These are phyloP conservation scores for Withania somnifera DNA, from an alignment of 305 asterid genomes.

Conservation along the genomic window DNA sequence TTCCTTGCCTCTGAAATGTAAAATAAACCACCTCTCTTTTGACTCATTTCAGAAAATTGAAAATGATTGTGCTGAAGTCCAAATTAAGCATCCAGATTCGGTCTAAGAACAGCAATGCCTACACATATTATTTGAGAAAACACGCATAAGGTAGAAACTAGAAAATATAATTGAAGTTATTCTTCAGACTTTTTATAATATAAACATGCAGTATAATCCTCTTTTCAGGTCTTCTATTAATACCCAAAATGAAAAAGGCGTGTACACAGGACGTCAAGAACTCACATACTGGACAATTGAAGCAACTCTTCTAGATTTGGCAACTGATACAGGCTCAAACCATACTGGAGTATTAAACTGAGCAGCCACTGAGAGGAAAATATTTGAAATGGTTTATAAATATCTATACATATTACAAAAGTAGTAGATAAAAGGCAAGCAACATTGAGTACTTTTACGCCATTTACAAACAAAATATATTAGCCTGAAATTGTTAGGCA, in stretches of 20 bases:
- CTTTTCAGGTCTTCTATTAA: not conserved
- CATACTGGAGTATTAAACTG: slow-evolving; percentile 55
- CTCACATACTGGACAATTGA: slow-evolving; percentile 65
- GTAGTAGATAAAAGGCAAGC: not conserved
- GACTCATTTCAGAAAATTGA: not conserved
- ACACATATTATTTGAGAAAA: not conserved
- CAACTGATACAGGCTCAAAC: slow-evolving; percentile 96
- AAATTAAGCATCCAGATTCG: not conserved
- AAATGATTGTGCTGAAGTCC: not conserved
- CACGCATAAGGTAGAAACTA: not conserved
- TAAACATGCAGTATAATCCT: not conserved
- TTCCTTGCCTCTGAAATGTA: not conserved
- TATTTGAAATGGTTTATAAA: slow-evolving; percentile 9
- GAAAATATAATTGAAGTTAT: not conserved
- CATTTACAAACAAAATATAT: not conserved
- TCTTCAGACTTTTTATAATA: not conserved
- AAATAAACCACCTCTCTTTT: not conserved
- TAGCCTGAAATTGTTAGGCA: not conserved
- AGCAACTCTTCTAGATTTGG: slow-evolving; percentile 70
- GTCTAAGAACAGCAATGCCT: not conserved
- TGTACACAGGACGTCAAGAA: slow-evolving; percentile 1
- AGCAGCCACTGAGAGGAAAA: slow-evolving; percentile 60
- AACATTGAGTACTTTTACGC: not conserved
- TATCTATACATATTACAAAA: not conserved
- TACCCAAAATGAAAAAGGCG: not conserved